Evolutionary conservation across 129 eudicot genomes (phyloP).

Genomic region (Helianthus annuus): HanXRQr2.0-SUNRISE NC_035444.2:20955553-20956052

Average conservation of each 20-base stretch:
- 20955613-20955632: not conserved
- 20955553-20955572: too few species aligned
- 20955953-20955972: constrained; percentile 6
- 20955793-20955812: not conserved
- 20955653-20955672: constrained; percentile 25
- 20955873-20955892: constrained; percentile 86
- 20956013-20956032: not conserved
- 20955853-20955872: constrained; percentile 92
- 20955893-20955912: constrained; percentile 86
- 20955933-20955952: constrained; percentile 95
- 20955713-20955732: constrained; percentile 88
- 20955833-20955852: constrained; percentile 62
- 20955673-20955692: constrained; percentile 57
- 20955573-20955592: too few species aligned
- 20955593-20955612: too few species aligned
- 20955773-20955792: not conserved
- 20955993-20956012: not conserved
- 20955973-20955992: not conserved
- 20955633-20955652: constrained; percentile 5
- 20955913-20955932: constrained; percentile 97
- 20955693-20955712: constrained; percentile 88
- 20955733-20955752: constrained; percentile 64
- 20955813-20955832: not conserved
- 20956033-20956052: not conserved
- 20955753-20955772: not conserved